Percentiles rank a stretch among this genome's conserved stretches.
Evolutionary conservation across 257 asterid species (phyloP).

Genomic region (Thymus mandschuricus): DNA sequence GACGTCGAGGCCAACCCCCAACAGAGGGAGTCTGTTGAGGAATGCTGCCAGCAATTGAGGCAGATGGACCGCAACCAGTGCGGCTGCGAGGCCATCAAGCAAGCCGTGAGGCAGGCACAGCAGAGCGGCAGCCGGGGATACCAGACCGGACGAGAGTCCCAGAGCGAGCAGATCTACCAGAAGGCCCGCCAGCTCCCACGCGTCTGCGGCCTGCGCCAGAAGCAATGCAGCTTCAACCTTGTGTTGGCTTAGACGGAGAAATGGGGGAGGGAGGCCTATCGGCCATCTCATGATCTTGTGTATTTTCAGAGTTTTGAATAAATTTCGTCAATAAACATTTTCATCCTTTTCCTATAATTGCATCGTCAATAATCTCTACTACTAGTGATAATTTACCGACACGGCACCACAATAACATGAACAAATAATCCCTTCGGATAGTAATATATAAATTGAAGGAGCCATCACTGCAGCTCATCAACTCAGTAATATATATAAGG

Average conservation of each 20-base stretch:
- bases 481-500: too few relatives aligned
- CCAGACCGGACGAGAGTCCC: not conserved
- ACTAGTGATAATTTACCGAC: too few relatives aligned
- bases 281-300: not conserved
- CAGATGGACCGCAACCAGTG: constrained; percentile 35
- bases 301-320: not conserved
- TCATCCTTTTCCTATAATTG: not conserved
- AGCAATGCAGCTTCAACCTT: not conserved
- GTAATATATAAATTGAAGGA: too few relatives aligned
- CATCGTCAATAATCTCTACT: too few relatives aligned
- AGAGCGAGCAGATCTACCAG: constrained; percentile 4
- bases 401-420: too few relatives aligned
- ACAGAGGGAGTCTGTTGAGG: not conserved
- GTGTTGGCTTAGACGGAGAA: not conserved
- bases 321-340: not conserved
- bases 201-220: not conserved
- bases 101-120: constrained; percentile 20
- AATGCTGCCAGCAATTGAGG: constrained; percentile 46
- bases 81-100: constrained; percentile 47
- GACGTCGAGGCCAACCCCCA: not conserved
- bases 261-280: not conserved
- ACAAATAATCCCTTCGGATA: too few relatives aligned
- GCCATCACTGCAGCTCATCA: too few relatives aligned
- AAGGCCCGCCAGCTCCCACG: not conserved
- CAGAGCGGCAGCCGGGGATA: not conserved